Evolutionary conservation across 805 yeast genomes (phyloP).

Genomic region (Saccharomycopsis amapae): DNA sequence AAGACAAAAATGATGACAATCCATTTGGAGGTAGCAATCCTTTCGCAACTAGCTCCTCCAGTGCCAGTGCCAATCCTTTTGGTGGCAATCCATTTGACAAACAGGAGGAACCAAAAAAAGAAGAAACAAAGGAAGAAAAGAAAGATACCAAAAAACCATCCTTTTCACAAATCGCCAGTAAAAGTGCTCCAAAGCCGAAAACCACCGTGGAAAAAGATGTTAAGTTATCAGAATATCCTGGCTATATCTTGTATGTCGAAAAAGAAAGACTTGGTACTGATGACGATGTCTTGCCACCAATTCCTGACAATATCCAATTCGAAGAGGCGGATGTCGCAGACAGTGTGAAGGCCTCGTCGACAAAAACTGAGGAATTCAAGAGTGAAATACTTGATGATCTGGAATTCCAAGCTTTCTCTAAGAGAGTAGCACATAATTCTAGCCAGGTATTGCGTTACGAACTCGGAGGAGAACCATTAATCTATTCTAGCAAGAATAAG

Average conservation of each 20-base stretch:
- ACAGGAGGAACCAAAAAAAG: background rate
- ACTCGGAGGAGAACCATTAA: constrained; percentile 66
- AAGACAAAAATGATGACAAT: constrained; percentile 16
- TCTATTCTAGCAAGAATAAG: constrained; percentile 49
- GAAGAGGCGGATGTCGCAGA: constrained; percentile 40
- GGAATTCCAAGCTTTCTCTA: constrained; percentile 72
- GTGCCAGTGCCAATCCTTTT: constrained; percentile 28
- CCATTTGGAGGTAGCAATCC: constrained; percentile 28
- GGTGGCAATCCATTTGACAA: constrained; percentile 37
- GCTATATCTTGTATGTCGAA: constrained; percentile 64
- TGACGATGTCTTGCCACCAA: constrained; percentile 40
- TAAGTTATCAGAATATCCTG: constrained; percentile 49
- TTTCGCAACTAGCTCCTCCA: constrained; percentile 26
- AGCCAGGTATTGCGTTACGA: constrained; percentile 83
- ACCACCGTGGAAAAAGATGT: constrained; percentile 24
- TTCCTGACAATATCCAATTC: constrained; percentile 47
- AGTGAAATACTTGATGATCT: constrained; percentile 62
- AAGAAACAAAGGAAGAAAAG: background rate
- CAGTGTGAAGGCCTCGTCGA: constrained; percentile 22
- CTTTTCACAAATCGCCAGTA: constrained; percentile 21
- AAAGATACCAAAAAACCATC: constrained; percentile 11
- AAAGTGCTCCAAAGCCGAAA: constrained; percentile 21
- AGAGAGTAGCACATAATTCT: constrained; percentile 72
- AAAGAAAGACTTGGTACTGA: constrained; percentile 50
- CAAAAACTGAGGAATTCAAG: constrained; percentile 35